phyloP scores from a whole-genome alignment of 495 filamentous ascomycete species.

The Trichoderma orchidacearum region DNA sequence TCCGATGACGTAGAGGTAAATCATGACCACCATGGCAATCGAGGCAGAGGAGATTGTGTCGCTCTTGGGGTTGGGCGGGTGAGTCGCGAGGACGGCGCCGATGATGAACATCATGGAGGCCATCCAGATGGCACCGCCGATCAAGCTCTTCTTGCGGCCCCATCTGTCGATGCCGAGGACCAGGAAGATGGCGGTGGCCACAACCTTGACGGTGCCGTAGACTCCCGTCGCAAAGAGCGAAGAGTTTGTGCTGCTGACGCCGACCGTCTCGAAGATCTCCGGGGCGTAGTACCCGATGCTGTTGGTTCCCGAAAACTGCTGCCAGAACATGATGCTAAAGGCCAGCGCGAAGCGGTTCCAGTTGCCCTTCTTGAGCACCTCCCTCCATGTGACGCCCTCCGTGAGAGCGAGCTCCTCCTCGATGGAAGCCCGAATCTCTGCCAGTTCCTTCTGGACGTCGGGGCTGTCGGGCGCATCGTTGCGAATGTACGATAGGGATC shows the following conservation, averaged over 20 bases:
- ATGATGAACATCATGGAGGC: conserved; percentile 42
- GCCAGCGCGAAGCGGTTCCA: conserved; percentile 46
- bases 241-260: conserved; percentile 19
- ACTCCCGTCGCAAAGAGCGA: conserved; percentile 25
- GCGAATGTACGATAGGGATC: conserved; percentile 40
- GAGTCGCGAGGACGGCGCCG: conserved; percentile 37
- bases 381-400: conserved; percentile 41
- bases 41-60: conserved; percentile 13
- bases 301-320: conserved; percentile 56
- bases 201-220: conserved; percentile 19
- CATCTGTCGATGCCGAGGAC: conserved; percentile 7
- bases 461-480: conserved; percentile 41
- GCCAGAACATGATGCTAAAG: conserved; percentile 54
- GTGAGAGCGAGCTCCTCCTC: conserved; percentile 46
- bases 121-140: conserved; percentile 11
- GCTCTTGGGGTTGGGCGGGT: conserved; percentile 14
- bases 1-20: conserved; percentile 8
- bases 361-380: conserved; percentile 53
- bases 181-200: conserved; percentile 9
- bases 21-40: conserved; percentile 1
- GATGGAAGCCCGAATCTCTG: conserved; percentile 45
- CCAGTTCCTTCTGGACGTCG: conserved; percentile 48
- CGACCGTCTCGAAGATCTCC: conserved; percentile 24
- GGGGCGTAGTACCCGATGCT: conserved; percentile 32
- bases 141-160: conserved; percentile 33